Percentiles rank a stretch among this genome's conserved stretches.
phyloP scores from a whole-genome alignment of 2,329 filamentous ascomycete genomes.

The Aspergillus brunneoviolaceus region DNA sequence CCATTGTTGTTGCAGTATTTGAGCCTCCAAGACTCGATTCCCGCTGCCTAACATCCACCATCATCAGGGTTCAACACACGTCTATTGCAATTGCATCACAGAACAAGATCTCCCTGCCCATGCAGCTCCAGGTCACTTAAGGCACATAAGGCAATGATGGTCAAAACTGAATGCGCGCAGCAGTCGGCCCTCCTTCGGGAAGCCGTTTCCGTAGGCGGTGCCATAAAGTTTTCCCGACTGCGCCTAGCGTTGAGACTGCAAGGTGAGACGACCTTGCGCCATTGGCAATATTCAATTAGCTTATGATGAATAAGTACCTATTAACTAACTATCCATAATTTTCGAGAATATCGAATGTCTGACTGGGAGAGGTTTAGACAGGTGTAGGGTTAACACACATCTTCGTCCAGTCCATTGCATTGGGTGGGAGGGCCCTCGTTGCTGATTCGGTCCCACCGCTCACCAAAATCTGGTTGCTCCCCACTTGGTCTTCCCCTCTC shows the following conservation, averaged over 20 bases:
- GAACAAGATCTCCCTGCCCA: background rate
- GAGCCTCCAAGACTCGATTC: constrained; percentile 4
- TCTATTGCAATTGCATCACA: background rate
- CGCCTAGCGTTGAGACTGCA: constrained; percentile 11
- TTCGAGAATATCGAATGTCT: background rate
- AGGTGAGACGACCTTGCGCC: constrained; percentile 8
- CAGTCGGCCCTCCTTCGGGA: constrained; percentile 10
- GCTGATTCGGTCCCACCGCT: background rate
- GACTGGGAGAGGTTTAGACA: constrained; percentile 5
- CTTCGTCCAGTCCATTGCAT: background rate
- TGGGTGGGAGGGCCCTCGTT: constrained; percentile 3
- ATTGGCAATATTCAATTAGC: constrained; percentile 2
- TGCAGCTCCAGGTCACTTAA: background rate
- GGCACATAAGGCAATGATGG: background rate
- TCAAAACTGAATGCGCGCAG: background rate
- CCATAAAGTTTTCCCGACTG: constrained; percentile 6
- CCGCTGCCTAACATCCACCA: background rate
- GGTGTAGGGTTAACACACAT: background rate
- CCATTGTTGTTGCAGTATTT: constrained; percentile 10
- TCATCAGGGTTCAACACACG: background rate
- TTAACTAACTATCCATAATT: background rate
- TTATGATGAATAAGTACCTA: background rate
- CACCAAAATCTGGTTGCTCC: background rate
- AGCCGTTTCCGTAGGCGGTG: constrained; percentile 8
- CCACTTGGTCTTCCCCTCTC: background rate